A percentile compares a stretch with the other conserved stretches of the same genome.
Evolutionary conservation across 1,284 basidiomycete species (phyloP).

Genomic region (Ganoderma resinaceum): DNA sequence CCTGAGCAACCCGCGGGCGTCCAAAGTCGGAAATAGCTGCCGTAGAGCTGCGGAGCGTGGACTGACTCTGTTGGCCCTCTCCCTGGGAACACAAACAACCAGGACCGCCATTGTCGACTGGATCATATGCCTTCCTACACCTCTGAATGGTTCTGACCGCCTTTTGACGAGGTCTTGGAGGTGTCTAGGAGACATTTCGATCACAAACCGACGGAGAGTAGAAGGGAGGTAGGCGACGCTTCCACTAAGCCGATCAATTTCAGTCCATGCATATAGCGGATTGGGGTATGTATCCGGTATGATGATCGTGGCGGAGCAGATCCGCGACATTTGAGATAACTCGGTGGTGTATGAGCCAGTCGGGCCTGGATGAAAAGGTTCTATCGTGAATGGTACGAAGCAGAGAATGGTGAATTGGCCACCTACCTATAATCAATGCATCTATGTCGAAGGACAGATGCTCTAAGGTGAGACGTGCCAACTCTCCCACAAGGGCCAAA

Average conservation of each 20-base stretch:
- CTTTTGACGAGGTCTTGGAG: neutral
- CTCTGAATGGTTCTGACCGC: neutral
- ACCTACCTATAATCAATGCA: neutral
- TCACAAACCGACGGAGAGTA: neutral
- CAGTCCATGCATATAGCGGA: neutral
- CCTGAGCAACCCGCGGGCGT: neutral
- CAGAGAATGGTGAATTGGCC: neutral
- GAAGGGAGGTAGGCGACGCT: neutral
- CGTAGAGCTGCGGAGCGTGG: neutral
- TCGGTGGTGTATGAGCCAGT: neutral
- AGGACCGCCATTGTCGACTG: neutral
- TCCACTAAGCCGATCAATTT: neutral
- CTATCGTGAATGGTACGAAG: too few species aligned
- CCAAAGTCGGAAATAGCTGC: neutral
- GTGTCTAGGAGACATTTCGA: neutral
- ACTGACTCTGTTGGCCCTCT: neutral
- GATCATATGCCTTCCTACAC: neutral
- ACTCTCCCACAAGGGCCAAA: neutral
- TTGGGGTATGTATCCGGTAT: neutral
- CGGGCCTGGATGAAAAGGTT: too few species aligned
- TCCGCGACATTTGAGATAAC: neutral
- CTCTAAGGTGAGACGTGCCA: neutral
- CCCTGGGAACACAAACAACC: neutral
- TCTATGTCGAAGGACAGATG: neutral
- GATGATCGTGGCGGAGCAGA: neutral